phyloP scores from a whole-genome alignment of 257 asterid genomes.

The Petunia secreta region DNA sequence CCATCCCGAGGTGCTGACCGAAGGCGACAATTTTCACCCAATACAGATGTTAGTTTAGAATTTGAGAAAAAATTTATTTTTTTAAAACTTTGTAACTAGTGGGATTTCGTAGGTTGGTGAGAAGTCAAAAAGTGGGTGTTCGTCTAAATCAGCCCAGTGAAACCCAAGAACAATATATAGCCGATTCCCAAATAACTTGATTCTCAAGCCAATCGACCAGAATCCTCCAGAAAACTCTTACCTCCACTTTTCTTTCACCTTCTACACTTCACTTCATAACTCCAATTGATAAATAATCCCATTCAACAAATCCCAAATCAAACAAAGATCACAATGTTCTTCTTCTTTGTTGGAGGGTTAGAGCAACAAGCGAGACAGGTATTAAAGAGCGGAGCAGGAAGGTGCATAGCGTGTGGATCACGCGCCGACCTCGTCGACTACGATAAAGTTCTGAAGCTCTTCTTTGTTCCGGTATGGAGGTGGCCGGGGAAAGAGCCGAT shows the following conservation, averaged over 20 bases:
- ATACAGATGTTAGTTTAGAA: no score
- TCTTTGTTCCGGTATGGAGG: constrained; percentile 85
- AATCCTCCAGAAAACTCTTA: background rate
- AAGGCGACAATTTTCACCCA: no score
- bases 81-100: no score
- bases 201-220: background rate
- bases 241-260: background rate
- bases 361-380: constrained; percentile 73
- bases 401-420: constrained; percentile 80
- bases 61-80: no score
- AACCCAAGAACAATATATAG: background rate
- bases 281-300: background rate
- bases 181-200: background rate
- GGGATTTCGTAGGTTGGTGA: no score
- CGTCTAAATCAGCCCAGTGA: background rate
- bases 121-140: no score
- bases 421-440: constrained; percentile 74
- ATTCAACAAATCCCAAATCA: background rate
- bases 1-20: no score
- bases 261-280: background rate
- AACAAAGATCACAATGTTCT: constrained; percentile 50
- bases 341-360: constrained; percentile 80
- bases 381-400: constrained; percentile 62
- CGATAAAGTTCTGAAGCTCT: constrained; percentile 74
- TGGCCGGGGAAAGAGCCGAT: constrained; percentile 78